phyloP scores from a whole-genome alignment of 2,329 filamentous ascomycete species.

The Davidsoniella neocaledoniae region DNA sequence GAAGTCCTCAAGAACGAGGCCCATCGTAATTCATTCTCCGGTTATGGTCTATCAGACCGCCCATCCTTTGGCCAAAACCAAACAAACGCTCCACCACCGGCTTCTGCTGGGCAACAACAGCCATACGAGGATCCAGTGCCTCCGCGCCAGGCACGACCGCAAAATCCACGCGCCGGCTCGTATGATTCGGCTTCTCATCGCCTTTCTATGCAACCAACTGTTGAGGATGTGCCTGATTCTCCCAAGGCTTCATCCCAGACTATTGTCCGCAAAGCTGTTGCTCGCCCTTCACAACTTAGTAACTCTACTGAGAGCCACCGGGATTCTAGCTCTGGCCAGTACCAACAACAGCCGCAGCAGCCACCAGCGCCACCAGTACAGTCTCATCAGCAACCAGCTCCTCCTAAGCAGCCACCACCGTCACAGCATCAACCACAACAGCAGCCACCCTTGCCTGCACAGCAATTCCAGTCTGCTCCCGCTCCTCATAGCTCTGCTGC shows the following conservation, averaged over 20 bases:
- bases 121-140: neutral
- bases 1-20: constrained; percentile 41
- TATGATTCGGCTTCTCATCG: constrained; percentile 30
- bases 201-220: constrained; percentile 42
- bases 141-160: constrained; percentile 21
- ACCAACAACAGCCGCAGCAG: constrained; percentile 7
- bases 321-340: constrained; percentile 4
- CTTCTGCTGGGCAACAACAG: neutral
- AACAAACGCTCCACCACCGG: neutral
- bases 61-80: neutral
- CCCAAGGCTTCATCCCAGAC: constrained; percentile 15
- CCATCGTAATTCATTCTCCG: constrained; percentile 31
- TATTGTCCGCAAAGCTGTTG: constrained; percentile 7
- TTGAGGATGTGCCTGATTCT: constrained; percentile 46
- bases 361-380: neutral
- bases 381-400: constrained; percentile 1
- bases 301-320: constrained; percentile 2
- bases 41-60: constrained; percentile 23
- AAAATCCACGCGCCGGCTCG: constrained; percentile 30
- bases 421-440: neutral
- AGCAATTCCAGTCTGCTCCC: neutral
- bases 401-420: neutral
- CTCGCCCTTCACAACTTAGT: constrained; percentile 1
- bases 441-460: neutral
- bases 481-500: neutral